Percentiles rank a stretch among this genome's conserved stretches.
These are phyloP conservation scores for Closterium sp. DNA, from an alignment of 139 green algal genomes.

Conservation along the genomic window DNA sequence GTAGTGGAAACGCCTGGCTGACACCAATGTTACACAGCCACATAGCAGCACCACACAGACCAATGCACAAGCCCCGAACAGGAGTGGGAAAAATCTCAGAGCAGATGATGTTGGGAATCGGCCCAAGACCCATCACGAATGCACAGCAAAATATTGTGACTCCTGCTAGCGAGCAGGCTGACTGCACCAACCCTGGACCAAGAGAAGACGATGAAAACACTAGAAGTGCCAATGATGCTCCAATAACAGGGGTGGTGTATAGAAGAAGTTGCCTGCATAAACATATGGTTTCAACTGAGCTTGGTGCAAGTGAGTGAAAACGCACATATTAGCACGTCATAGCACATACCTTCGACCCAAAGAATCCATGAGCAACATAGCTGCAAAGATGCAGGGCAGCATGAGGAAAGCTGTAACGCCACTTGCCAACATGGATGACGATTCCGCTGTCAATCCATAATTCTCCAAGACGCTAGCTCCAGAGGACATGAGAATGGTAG, in stretches of 20 bases:
- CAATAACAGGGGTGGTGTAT: constrained; percentile 37
- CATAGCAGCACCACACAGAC: constrained; percentile 27
- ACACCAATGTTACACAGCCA: constrained; percentile 43
- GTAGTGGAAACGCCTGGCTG: constrained; percentile 38
- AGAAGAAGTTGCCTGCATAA: constrained; percentile 42
- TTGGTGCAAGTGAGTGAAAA: background rate
- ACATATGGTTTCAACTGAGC: background rate
- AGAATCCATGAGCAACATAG: constrained; percentile 46
- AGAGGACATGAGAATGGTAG: constrained; percentile 34
- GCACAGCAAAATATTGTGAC: constrained; percentile 27
- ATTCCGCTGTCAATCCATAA: constrained; percentile 10
- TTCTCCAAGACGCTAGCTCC: constrained; percentile 13
- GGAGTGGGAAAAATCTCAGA: constrained; percentile 48
- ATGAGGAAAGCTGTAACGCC: constrained; percentile 15
- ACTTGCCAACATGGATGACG: constrained; percentile 41
- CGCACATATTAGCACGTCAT: background rate
- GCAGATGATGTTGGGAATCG: constrained; percentile 49
- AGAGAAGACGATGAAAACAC: background rate
- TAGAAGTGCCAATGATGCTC: constrained; percentile 15
- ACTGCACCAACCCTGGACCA: constrained; percentile 13
- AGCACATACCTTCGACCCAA: constrained; percentile 21
- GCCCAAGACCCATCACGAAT: constrained; percentile 46
- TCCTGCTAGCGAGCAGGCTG: background rate
- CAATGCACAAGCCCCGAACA: constrained; percentile 41
- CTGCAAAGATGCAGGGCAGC: constrained; percentile 28